These are phyloP conservation scores for Cornus kousa DNA, from an alignment of 148 eudicot species.

Conservation along the genomic window DNA sequence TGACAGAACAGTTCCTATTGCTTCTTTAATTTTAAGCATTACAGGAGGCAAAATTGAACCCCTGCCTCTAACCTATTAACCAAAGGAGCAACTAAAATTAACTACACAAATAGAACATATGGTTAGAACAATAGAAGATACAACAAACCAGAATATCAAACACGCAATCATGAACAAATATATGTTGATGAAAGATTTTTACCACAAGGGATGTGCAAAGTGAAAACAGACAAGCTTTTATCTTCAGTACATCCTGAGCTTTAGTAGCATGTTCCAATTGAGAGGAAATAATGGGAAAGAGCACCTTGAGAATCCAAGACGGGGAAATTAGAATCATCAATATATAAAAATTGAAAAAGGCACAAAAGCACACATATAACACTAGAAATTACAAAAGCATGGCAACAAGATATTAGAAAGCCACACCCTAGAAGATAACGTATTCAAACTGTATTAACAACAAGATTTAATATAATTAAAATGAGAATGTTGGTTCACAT, in stretches of 20 bases:
- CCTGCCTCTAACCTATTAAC: conserved; percentile 52
- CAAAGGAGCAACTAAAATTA: conserved; percentile 3
- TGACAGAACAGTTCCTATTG: conserved; percentile 46
- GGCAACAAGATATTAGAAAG: background rate
- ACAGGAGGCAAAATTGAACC: conserved; percentile 46
- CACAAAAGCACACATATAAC: background rate
- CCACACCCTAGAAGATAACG: background rate
- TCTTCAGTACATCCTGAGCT: conserved; percentile 43
- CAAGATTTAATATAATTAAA: no score
- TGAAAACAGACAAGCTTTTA: conserved; percentile 75
- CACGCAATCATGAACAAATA: background rate
- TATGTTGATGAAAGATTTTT: conserved; percentile 13
- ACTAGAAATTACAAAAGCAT: background rate
- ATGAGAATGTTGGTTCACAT: background rate
- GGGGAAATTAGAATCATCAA: background rate
- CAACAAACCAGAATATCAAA: background rate
- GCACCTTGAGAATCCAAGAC: conserved; percentile 40
- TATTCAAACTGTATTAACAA: background rate
- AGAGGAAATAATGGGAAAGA: conserved; percentile 52
- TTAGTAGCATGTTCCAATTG: conserved; percentile 50
- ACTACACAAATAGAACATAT: background rate
- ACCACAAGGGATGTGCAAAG: conserved; percentile 77
- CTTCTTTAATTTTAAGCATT: conserved; percentile 33
- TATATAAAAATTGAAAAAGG: background rate
- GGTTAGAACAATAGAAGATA: background rate